Conservation (phyloP, 768 basidiomycete genomes). For the Lepiota brunneoincarnata region DNA sequence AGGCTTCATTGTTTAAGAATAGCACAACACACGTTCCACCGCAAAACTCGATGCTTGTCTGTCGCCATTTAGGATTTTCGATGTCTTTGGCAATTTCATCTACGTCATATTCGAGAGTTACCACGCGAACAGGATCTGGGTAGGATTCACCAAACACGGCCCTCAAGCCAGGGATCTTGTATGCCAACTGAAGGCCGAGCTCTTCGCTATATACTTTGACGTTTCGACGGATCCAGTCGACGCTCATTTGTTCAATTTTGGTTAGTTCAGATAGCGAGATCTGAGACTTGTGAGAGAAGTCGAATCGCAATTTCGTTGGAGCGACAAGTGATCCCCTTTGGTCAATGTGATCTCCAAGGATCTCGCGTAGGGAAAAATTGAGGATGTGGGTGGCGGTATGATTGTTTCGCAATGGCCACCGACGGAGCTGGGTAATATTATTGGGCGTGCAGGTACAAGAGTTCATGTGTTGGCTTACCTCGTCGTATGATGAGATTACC, state of each 20-base stretch:
- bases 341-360: conserved; percentile 95
- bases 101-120: conserved; percentile 83
- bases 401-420: conserved; percentile 96
- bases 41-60: conserved; percentile 94
- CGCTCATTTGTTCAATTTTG: conserved; percentile 80
- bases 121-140: conserved; percentile 96
- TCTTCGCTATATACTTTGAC: conserved; percentile 90
- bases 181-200: conserved; percentile 70
- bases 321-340: conserved; percentile 98
- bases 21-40: conserved; percentile 82
- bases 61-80: conserved; percentile 86
- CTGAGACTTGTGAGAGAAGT: conserved; percentile 94
- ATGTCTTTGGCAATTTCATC: conserved; percentile 86
- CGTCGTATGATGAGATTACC: conserved; percentile 90
- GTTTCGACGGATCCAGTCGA: conserved; percentile 89
- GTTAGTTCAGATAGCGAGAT: conserved; percentile 73
- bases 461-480: conserved; percentile 43
- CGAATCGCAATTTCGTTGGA: conserved; percentile 93
- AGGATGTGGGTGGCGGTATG: conserved; percentile 99
- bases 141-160: conserved; percentile 98
- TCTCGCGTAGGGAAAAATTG: conserved; percentile 89
- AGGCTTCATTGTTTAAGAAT: neutral
- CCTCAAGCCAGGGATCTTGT: conserved; percentile 88
- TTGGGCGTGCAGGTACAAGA: conserved; percentile 1
- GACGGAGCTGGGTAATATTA: conserved; percentile 57